Conservation (phyloP, 108 stramenopile species). For the Nitzschia palea region DNA sequence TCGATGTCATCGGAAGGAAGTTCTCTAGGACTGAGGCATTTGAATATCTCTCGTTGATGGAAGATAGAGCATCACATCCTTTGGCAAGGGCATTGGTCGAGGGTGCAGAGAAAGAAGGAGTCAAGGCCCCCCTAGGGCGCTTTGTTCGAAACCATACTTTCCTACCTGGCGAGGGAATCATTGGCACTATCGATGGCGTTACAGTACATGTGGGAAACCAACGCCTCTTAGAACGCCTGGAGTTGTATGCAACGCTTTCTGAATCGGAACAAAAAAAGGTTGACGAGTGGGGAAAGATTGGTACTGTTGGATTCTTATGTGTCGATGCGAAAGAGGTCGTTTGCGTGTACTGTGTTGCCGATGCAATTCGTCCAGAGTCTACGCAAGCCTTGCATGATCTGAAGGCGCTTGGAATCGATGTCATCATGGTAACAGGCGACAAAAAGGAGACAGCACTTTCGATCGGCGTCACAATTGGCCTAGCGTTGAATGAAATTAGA, state of each 20-base stretch:
- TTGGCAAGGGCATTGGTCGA: conserved; percentile 67
- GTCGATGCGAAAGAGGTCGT: conserved; percentile 76
- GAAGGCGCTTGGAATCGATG: conserved; percentile 66
- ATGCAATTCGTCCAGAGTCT: conserved; percentile 64
- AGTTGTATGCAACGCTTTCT: conserved; percentile 38
- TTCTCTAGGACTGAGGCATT: conserved; percentile 45
- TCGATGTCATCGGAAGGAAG: conserved; percentile 30
- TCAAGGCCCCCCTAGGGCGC: conserved; percentile 35
- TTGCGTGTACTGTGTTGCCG: conserved; percentile 69
- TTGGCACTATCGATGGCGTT: conserved; percentile 50
- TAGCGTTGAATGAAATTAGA: conserved; percentile 42
- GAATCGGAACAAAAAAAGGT: conserved; percentile 16
- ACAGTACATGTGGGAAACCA: conserved; percentile 70
- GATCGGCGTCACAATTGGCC: conserved; percentile 71
- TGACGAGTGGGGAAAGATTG: conserved; percentile 52
- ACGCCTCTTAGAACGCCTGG: conserved; percentile 64
- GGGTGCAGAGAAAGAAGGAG: conserved; percentile 56
- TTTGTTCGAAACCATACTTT: conserved; percentile 50
- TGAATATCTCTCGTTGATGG: conserved; percentile 61
- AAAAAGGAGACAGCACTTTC: conserved; percentile 73
- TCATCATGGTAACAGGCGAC: conserved; percentile 96
- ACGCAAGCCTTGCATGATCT: conserved; percentile 53
- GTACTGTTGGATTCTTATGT: conserved; percentile 74
- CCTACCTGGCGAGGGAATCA: conserved; percentile 70
- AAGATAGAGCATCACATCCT: conserved; percentile 72